Percentiles rank a stretch among this genome's conserved stretches.
Evolutionary conservation across 768 basidiomycete species (phyloP).

Genomic region (Lentinus brumalis): DNA sequence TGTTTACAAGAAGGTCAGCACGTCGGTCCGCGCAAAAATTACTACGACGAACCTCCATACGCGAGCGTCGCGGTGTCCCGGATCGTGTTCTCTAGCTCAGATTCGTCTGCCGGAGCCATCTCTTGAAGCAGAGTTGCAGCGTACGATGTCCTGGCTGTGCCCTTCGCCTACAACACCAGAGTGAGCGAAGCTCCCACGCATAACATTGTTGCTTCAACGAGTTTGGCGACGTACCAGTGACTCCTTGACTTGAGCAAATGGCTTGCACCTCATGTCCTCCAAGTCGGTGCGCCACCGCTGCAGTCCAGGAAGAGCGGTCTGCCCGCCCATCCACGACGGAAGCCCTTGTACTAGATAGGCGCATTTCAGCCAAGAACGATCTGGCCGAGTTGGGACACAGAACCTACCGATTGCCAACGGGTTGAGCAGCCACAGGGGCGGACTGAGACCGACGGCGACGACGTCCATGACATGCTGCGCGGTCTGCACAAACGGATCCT

Average conservation of each 20-base stretch:
- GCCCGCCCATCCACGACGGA: constrained; percentile 6
- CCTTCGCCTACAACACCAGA: not conserved
- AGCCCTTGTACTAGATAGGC: not conserved
- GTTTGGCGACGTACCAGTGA: not conserved
- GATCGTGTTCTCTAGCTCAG: constrained; percentile 5
- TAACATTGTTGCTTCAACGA: too few species aligned
- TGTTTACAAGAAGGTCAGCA: not conserved
- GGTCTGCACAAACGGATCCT: constrained; percentile 27
- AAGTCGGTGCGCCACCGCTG: constrained; percentile 5
- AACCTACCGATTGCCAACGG: constrained; percentile 1
- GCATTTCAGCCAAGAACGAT: not conserved
- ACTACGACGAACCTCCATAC: constrained; percentile 7
- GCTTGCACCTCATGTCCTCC: not conserved
- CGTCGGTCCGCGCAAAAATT: not conserved
- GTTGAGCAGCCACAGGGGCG: constrained; percentile 12
- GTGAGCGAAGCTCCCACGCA: too few species aligned
- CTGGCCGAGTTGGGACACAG: not conserved
- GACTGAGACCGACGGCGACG: constrained; percentile 8
- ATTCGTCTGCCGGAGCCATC: not conserved
- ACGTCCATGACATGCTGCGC: constrained; percentile 28
- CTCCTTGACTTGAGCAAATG: constrained; percentile 1
- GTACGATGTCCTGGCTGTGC: not conserved
- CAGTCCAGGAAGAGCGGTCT: not conserved
- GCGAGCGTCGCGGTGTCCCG: constrained; percentile 11
- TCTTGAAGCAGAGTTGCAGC: constrained; percentile 5